These are phyloP conservation scores for Penicillium canescens DNA, from an alignment of 495 filamentous ascomycete genomes.

Conservation along the genomic window DNA sequence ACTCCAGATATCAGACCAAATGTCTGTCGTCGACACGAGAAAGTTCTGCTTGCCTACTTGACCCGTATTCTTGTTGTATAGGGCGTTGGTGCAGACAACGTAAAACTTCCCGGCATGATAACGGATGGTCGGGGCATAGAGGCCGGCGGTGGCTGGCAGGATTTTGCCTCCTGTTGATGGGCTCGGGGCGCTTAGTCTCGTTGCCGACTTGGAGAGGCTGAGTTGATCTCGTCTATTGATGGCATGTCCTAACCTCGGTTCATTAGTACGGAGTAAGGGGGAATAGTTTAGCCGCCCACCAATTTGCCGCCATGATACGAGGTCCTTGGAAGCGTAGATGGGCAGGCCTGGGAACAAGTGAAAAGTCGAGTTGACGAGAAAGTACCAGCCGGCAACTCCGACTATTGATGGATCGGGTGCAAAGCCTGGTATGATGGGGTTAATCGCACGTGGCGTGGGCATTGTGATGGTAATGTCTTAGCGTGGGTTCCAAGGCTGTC, in stretches of 20 bases:
- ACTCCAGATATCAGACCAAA: slow-evolving; percentile 24
- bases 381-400: slow-evolving; percentile 20
- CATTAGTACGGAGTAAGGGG: too few relatives aligned
- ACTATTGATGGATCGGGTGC: slow-evolving; percentile 24
- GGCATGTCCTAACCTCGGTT: too few relatives aligned
- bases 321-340: slow-evolving; percentile 28
- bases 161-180: too few relatives aligned
- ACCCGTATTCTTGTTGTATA: neutral
- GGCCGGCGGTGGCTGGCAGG: too few relatives aligned
- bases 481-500: too few relatives aligned
- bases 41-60: slow-evolving; percentile 24
- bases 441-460: too few relatives aligned
- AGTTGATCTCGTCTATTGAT: too few relatives aligned
- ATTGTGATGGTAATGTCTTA: too few relatives aligned
- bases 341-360: slow-evolving; percentile 32
- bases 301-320: slow-evolving; percentile 16
- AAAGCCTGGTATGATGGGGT: slow-evolving; percentile 14
- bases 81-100: slow-evolving; percentile 37
- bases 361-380: slow-evolving; percentile 33
- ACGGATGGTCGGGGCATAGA: slow-evolving; percentile 28
- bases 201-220: too few relatives aligned
- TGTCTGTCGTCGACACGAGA: slow-evolving; percentile 25
- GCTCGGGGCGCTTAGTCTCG: too few relatives aligned
- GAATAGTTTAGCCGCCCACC: too few relatives aligned
- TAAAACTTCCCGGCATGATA: slow-evolving; percentile 37